Evolutionary conservation across 805 yeast species (phyloP).

Genomic region (Tetrapisispora namnaoensis): DNA sequence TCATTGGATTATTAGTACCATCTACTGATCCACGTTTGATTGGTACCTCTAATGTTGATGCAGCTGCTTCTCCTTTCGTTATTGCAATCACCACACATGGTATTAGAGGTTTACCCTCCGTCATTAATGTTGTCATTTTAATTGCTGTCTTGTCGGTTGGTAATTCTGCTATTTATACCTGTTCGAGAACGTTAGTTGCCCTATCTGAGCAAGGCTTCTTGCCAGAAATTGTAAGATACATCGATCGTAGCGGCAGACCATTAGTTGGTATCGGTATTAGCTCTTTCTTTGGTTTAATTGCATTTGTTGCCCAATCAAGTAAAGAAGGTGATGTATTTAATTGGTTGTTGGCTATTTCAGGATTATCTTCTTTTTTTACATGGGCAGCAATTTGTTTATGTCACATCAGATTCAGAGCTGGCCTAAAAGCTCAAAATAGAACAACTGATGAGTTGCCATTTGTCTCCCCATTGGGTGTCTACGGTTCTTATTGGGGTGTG

Average conservation of each 20-base stretch:
- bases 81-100: constrained; percentile 60
- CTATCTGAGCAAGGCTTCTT: constrained; percentile 55
- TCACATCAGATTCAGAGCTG: constrained; percentile 57
- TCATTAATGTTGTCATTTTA: constrained; percentile 60
- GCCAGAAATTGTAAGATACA: constrained; percentile 48
- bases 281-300: constrained; percentile 45
- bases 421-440: constrained; percentile 57
- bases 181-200: constrained; percentile 57
- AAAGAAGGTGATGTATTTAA: constrained; percentile 47
- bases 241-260: constrained; percentile 63
- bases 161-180: constrained; percentile 60
- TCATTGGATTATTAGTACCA: constrained; percentile 41
- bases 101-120: constrained; percentile 51
- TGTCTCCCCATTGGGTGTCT: constrained; percentile 55
- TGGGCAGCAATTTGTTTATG: constrained; percentile 53
- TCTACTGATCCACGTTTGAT: constrained; percentile 35
- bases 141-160: constrained; percentile 63
- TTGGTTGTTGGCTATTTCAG: constrained; percentile 59
- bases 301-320: constrained; percentile 46
- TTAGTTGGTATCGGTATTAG: constrained; percentile 44
- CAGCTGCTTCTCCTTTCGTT: constrained; percentile 69
- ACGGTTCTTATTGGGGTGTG: constrained; percentile 58
- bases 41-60: constrained; percentile 43
- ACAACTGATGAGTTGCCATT: constrained; percentile 57
- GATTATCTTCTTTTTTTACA: constrained; percentile 50